Evolutionary conservation across 257 asterid species (phyloP), one percentile per base, ranked within the genome.

Genomic region (Solanum sejunctum): DNA sequence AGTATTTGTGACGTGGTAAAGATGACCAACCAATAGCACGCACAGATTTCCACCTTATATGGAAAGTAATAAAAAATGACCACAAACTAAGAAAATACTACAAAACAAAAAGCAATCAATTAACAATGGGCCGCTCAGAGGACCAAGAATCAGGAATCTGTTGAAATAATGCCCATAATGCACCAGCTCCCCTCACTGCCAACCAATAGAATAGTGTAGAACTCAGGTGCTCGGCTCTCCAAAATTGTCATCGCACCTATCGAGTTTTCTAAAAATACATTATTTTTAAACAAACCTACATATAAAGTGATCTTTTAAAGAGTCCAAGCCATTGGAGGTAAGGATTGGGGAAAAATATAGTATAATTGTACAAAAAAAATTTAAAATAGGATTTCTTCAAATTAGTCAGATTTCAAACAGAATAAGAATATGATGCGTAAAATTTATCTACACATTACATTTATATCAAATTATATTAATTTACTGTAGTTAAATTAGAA

Each of bases 1-100:
- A 73, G 41, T 21, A 21, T 51, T 26, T 23, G 63, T 77, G 63
- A 77, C 82, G 82, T 77, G 63, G 60, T 5, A 77, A 51, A 51
- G 63, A 77, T 77, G 82, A 51, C 82, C 82, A 51, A 26, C 82
- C 82, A 51, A 77, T 77, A 26, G 61, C 63, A 51, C 21, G 61
- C 82, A 51, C 61, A 23, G 45, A 77, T 77, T 49, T 49, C 82
- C 82, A 77, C 82, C 61, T 23, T 26, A 23, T 51, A 49, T 77
- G 63, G 82, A 77, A 75, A 47, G 63, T 77, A 49, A 45, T 36
- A 15, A 51, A 77, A 63, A 16, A 1, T 26, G 26, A 77, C 82
- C 47, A 77, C 82, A 26, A 51, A 51, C 3, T 45, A 49, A 23
- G 0, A 36, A 51, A 77, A 51, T 49, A 8, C 12, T 20, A 75